Base-by-base conservation (phyloP, 2,329 filamentous ascomycete species). In the Talaromyces sp. region DNA sequence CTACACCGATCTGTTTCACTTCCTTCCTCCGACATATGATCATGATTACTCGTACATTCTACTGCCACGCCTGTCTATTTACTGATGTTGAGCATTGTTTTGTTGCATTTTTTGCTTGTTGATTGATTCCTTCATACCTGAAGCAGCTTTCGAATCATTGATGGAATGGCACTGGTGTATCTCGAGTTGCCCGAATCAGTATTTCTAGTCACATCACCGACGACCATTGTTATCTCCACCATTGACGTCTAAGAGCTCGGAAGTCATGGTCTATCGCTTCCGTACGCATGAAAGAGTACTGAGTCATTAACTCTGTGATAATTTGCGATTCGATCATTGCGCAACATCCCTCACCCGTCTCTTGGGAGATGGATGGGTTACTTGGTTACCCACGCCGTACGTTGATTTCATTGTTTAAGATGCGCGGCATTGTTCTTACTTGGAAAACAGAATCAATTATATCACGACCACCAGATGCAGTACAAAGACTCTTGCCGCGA, bases 391-490 rank as follows among this genome's bases (percentile, higher is more conserved):
- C 52, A 56, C 52, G 19, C n/a, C 52, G 52, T 56, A 25, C 15
- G 52, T 39, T 22, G 52, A 35, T 39, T 56, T 37, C 50, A 22
- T 56, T 56, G n/a, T 37, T 17, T 3, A 9, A 17, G 19, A 37
- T 19, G 2, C 19, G 22, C 11, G 52, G 10, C 33, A 37, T 52
- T 56, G 10, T 39, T 22, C 33, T 56, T 5, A 56, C 11, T 2
- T 9, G 3, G 10, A 39, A 11, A 33, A 22, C 47, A 62, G 60
- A 37, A 22, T 25, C 47, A 17, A 62, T 62, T 13, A 22, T 33
- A 61, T 50, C 59, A 52, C 45, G 33, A 17, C 47, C 45, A 31
- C 45, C 59, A 62, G 35, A 41, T 61, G 33, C 45, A 25, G 25
- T 35, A 11, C 31, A 45, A 15, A 25, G 47, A 33, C 3, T 43